These are phyloP conservation scores for Plectosphaerella sp. DNA, from an alignment of 2,329 filamentous ascomycete genomes.

Conservation along the genomic window DNA sequence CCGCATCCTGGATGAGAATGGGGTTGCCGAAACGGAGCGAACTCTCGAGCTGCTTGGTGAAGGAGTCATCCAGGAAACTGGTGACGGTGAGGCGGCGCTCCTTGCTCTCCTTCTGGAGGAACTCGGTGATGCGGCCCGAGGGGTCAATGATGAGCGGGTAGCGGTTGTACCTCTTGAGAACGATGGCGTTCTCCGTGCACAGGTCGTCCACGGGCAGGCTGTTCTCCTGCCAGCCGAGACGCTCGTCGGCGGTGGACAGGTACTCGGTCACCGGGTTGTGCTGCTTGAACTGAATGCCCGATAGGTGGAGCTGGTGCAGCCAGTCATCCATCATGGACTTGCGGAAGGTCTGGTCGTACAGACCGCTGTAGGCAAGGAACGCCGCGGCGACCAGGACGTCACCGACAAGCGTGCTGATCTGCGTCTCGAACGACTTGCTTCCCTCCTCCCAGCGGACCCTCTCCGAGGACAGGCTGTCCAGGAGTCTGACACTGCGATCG, in stretches of 20 bases:
- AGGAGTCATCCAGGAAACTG: slow-evolving; percentile 96
- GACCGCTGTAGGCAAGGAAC: slow-evolving; percentile 92
- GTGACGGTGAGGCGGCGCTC: slow-evolving; percentile 92
- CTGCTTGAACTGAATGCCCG: slow-evolving; percentile 89
- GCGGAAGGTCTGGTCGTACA: slow-evolving; percentile 97
- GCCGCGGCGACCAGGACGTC: slow-evolving; percentile 95
- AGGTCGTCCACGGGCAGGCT: slow-evolving; percentile 91
- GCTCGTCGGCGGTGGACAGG: slow-evolving; percentile 91
- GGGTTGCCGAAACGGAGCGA: slow-evolving; percentile 96
- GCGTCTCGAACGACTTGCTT: slow-evolving; percentile 96
- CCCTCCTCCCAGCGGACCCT: slow-evolving; percentile 91
- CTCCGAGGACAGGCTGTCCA: slow-evolving; percentile 94
- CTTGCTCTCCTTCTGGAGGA: slow-evolving; percentile 90
- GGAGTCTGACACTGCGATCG: slow-evolving; percentile 86
- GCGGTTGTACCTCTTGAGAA: slow-evolving; percentile 95
- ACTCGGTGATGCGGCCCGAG: slow-evolving; percentile 90
- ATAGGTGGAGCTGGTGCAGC: slow-evolving; percentile 87
- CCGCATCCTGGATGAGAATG: slow-evolving; percentile 96
- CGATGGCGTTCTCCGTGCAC: slow-evolving; percentile 97
- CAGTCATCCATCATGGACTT: slow-evolving; percentile 98
- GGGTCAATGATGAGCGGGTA: slow-evolving; percentile 98
- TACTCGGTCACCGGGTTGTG: slow-evolving; percentile 96
- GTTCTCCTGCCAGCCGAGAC: slow-evolving; percentile 92
- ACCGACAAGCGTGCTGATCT: slow-evolving; percentile 93
- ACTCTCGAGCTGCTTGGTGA: slow-evolving; percentile 96